Base-by-base conservation (phyloP, 805 yeast species). In the Suhomyces sp. region DNA sequence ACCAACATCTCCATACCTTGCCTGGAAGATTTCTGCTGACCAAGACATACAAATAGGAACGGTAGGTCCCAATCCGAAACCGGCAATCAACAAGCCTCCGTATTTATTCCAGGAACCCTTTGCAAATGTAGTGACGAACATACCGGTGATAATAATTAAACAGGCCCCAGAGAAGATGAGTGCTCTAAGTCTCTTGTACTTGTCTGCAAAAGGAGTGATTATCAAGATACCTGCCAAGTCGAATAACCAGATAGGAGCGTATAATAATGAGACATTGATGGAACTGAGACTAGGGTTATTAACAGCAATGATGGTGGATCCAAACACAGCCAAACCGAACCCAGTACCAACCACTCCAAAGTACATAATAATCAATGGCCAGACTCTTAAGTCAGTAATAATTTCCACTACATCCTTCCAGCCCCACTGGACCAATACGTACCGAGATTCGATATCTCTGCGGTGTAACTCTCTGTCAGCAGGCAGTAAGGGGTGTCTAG, bases 321-420 rank as follows among this genome's bases (percentile, higher is more conserved):
- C 95, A 59, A 83, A 87, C 14, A 82, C 91, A 20, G 88, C 88
- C 31, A 87, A 65, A 20, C 95, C 96, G 51, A 74, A 81, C 1
- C 96, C 96, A n/a, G 87, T 78, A 30, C 95, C 96, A 17, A 87
- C 95, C 14, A 84, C 95, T 13, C 95, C 96, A 55, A 87, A 88
- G 61, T 87, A 87, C 95, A 87, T 87, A 62, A 87, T 68, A 28
- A 85, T 67, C 40, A 88, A 59, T 1, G 95, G 93, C 90, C 90
- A 86, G 26, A 82, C 68, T 44, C 93, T 70, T 28, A 72, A 51
- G 53, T 88, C 95, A 20, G 67, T 48, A 15, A 84, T 45, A 25
- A 87, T 73, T 6, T 54, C 56, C 26, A 59, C 48, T 19, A 87
- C 65, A 40, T 85, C 91, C 24, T 56, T 64, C 67, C 76, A 65